Evolutionary conservation across 164 flowering plant species (phyloP), one percentile per base, ranked within the genome.

Genomic region (Nelumbo lutea): DNA sequence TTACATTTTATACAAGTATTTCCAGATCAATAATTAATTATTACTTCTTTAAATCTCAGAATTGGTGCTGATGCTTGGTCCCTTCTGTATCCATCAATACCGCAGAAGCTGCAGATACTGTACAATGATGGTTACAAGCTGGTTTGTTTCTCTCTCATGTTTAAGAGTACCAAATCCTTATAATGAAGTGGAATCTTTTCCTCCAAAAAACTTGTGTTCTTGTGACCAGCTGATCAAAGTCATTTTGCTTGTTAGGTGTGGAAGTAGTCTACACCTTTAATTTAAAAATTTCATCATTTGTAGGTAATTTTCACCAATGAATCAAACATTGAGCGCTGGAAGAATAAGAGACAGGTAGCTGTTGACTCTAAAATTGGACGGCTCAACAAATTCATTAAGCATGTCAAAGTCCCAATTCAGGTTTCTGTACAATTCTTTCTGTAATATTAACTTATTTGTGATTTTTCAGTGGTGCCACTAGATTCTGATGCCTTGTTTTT

Each of bases 291-390:
- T 39, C 41, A 42, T 50, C 39, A 11, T 76, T n/a, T 42, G 57
- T 63, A 91, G 98, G 98, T 94, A 58, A 86, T 94, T 46, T 94
- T 94, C 70, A 90, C 98, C 14, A 94, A 94, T 79, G 97, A 91
- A 78, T 83, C 98, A 67, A 94, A 91, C 79, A 94, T 94, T 62
- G 96, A 89, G 42, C 88, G 91, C 68, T 90, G 96, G 97, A 89
- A 85, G 83, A 91, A 94, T 13, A 87, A 86, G 76, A 89, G 98
- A 77, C 92, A 91, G 72, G 77, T 60, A 38, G 97, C 96, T 47
- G 89, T 95, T 70, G 94, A 95, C 79, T 90, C 94, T 67, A 90
- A 90, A 82, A 62, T 89, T 72, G 96, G 97, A 51, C 85, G 91
- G 14, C 90, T 95, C 44, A 81, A 81, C 78, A 82, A 73, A 75